These are phyloP conservation scores for Rubia yunnanensis DNA, from an alignment of 257 asterid genomes.

Conservation along the genomic window DNA sequence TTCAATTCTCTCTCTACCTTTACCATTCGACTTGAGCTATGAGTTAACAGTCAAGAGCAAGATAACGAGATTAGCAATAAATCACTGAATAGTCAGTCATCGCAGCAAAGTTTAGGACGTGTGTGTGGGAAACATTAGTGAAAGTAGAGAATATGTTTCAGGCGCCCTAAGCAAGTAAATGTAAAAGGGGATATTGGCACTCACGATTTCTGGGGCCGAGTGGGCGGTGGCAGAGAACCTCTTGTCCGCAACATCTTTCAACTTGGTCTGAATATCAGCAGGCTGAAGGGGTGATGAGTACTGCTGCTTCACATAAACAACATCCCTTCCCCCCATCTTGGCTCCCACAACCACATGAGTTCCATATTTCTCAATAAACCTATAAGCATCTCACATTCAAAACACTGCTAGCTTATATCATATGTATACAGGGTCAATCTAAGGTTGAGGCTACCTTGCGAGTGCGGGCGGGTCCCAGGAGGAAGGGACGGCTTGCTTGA, in stretches of 20 bases:
- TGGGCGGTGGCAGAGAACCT: slow-evolving; percentile 41
- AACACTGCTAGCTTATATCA: too few species aligned
- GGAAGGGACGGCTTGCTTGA: slow-evolving; percentile 69
- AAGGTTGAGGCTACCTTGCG: slow-evolving; percentile 51
- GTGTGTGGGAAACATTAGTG: too few species aligned
- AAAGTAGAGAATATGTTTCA: too few species aligned
- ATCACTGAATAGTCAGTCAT: too few species aligned
- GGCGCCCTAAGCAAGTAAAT: too few species aligned
- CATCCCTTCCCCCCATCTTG: slow-evolving; percentile 79
- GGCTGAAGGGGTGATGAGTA: slow-evolving; percentile 55
- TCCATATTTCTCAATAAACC: slow-evolving; percentile 71
- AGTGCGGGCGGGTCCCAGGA: slow-evolving; percentile 82
- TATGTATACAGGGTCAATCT: too few species aligned
- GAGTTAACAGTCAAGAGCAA: too few species aligned
- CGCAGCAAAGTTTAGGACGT: too few species aligned
- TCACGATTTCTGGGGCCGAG: slow-evolving; percentile 39
- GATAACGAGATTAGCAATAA: too few species aligned
- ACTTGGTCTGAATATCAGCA: slow-evolving; percentile 47
- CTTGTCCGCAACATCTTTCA: slow-evolving; percentile 74
- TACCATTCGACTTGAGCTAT: too few species aligned
- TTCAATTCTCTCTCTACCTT: too few species aligned
- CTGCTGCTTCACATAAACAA: slow-evolving; percentile 63
- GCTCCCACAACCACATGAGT: slow-evolving; percentile 80
- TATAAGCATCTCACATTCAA: slow-evolving; percentile 7
- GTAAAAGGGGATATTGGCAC: slow-evolving; percentile 7